Evolutionary conservation across 805 yeast species (phyloP).

Genomic region (Nadsonia fulvescens): DNA sequence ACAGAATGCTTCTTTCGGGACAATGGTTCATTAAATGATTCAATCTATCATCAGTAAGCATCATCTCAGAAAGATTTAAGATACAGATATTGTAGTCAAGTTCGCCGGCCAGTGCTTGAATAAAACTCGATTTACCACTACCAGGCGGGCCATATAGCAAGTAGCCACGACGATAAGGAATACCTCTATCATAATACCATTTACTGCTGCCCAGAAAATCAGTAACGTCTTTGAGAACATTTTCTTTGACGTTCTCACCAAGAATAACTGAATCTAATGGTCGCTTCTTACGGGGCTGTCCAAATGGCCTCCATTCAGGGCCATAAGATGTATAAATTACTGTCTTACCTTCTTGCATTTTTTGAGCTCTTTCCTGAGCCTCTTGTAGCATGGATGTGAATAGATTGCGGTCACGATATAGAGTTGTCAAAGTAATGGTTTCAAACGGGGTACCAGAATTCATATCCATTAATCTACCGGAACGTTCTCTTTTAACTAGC

Average conservation of each 20-base stretch:
- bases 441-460: slow-evolving; percentile 89
- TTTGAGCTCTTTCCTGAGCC: slow-evolving; percentile 70
- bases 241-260: slow-evolving; percentile 55
- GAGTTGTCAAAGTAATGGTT: slow-evolving; percentile 83
- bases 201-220: slow-evolving; percentile 66
- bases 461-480: slow-evolving; percentile 75
- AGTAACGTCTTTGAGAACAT: slow-evolving; percentile 48
- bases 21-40: slow-evolving; percentile 93
- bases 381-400: slow-evolving; percentile 59
- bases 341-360: slow-evolving; percentile 78
- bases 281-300: slow-evolving; percentile 82
- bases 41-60: slow-evolving; percentile 82
- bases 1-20: slow-evolving; percentile 70
- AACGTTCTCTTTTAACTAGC: slow-evolving; percentile 76
- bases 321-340: slow-evolving; percentile 92
- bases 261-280: slow-evolving; percentile 70
- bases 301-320: slow-evolving; percentile 97
- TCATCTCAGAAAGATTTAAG: slow-evolving; percentile 74
- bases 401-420: slow-evolving; percentile 60
- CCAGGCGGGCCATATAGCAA: slow-evolving; percentile 95
- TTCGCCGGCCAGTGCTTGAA: slow-evolving; percentile 93
- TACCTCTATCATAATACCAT: slow-evolving; percentile 95
- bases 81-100: slow-evolving; percentile 91
- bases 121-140: slow-evolving; percentile 86
- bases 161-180: slow-evolving; percentile 92